A percentile compares a stretch with the other conserved stretches of the same genome.
Evolutionary conservation across 2,329 filamentous ascomycete genomes (phyloP).

Genomic region (Chalaropsis ovoidea): DNA sequence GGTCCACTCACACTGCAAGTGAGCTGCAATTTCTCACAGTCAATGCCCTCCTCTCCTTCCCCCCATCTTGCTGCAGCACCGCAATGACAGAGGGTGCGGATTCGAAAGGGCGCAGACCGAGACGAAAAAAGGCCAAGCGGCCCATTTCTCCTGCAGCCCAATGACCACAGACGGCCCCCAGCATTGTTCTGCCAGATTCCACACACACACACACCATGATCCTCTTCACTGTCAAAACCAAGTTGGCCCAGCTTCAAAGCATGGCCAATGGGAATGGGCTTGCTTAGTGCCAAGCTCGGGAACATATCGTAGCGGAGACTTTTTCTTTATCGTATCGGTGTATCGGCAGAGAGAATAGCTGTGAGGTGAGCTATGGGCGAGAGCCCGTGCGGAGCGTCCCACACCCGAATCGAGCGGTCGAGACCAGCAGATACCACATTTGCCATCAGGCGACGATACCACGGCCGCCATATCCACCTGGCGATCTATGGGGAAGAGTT

Average conservation of each 20-base stretch:
- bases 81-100: conserved; percentile 39
- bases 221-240: conserved; percentile 46
- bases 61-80: conserved; percentile 38
- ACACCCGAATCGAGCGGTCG: conserved; percentile 58
- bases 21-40: conserved; percentile 47
- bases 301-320: conserved; percentile 39
- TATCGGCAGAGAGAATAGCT: conserved; percentile 37
- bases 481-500: conserved; percentile 52
- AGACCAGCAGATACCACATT: conserved; percentile 54
- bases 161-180: conserved; percentile 44
- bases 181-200: conserved; percentile 48
- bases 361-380: too few relatives aligned
- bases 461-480: conserved; percentile 59
- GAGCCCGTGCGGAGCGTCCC: conserved; percentile 47
- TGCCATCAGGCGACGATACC: conserved; percentile 50
- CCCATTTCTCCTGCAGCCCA: conserved; percentile 48
- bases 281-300: conserved; percentile 49
- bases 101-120: conserved; percentile 32
- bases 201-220: conserved; percentile 56
- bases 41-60: not conserved
- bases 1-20: conserved; percentile 45
- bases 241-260: conserved; percentile 53
- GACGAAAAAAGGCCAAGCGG: conserved; percentile 38
- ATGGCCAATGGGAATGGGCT: conserved; percentile 48
- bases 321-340: conserved; percentile 35